Evolutionary conservation across 2,329 filamentous ascomycete species (phyloP).

Genomic region (Akanthomyces muscarius): DNA sequence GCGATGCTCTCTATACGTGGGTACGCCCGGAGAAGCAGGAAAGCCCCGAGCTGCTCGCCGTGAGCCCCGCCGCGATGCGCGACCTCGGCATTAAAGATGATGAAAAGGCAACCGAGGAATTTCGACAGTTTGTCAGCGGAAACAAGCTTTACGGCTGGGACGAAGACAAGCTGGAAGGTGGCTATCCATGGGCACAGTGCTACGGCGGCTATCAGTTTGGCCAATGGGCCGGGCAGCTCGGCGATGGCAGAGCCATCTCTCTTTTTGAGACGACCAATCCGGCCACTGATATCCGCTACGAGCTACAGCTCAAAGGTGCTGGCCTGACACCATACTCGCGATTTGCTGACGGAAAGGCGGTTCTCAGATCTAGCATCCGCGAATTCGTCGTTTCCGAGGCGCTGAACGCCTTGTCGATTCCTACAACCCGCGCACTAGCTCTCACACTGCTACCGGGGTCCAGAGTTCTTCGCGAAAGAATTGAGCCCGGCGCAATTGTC

Average conservation of each 20-base stretch:
- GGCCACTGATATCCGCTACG: slow-evolving; percentile 67
- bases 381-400: slow-evolving; percentile 93
- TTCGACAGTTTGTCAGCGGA: slow-evolving; percentile 73
- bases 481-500: slow-evolving; percentile 91
- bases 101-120: slow-evolving; percentile 68
- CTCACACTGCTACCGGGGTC: slow-evolving; percentile 71
- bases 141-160: slow-evolving; percentile 80
- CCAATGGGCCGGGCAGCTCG: slow-evolving; percentile 91
- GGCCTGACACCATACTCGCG: slow-evolving; percentile 91
- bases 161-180: slow-evolving; percentile 58
- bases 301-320: slow-evolving; percentile 91
- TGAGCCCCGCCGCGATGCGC: slow-evolving; percentile 72
- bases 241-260: slow-evolving; percentile 90
- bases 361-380: slow-evolving; percentile 85
- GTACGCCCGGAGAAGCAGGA: slow-evolving; percentile 73
- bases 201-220: slow-evolving; percentile 84
- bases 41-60: slow-evolving; percentile 73
- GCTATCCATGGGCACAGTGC: slow-evolving; percentile 98
- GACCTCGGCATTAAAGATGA: slow-evolving; percentile 72
- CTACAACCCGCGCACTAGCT: slow-evolving; percentile 80
- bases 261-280: slow-evolving; percentile 86
- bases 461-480: slow-evolving; percentile 70
- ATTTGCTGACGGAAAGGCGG: slow-evolving; percentile 93
- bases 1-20: slow-evolving; percentile 82
- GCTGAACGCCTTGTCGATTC: slow-evolving; percentile 79